Base-by-base conservation (phyloP, 495 filamentous ascomycete species). In the Endocarpon pusillum region DNA sequence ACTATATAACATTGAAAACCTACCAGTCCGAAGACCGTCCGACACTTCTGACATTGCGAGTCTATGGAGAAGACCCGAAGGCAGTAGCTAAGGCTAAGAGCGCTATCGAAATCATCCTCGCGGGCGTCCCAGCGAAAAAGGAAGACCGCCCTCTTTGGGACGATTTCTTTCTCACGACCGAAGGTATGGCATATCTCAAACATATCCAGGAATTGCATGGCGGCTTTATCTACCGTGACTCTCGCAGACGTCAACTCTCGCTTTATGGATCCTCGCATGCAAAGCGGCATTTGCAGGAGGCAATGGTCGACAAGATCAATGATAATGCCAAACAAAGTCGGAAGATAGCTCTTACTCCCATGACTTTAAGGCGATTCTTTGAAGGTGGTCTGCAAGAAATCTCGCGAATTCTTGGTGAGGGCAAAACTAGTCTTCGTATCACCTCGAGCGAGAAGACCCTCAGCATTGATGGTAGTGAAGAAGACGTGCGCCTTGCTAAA, bases 131-230 rank as follows among this genome's bases (percentile, higher is more conserved):
- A 14, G 41, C 41, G 2, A 42, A 32, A 25, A 21, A 33, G 4
- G 46, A 41, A 9, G 41, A 34, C 1, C 21, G 41, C 2, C 51
- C 38, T 33, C 1, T 51, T 55, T 19, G 48, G 62, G 29, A 51
- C 54, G 17, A 36, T 36, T 18, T 48, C 52, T 27, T 42, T 32
- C 0, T 49, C 42, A 5, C 51, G 47, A 21, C 45, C 36, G 0
- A 47, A 3, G 30, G 40, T 3, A 14, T 34, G 2, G 11, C 11
- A 2, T 40, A 24, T 25, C 30, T 40, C 14, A 29, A 28, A n/a
- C n/a, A 24, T 4, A 8, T 42, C 6, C 9, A n/a, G 7, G 10
- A 16, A 17, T 15, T 3, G 1, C n/a, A 34, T 15, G n/a, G 34
- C n/a, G 36, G 15, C 12, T 40, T 23, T 11, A n/a, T 40, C 17